Conservation (phyloP, 768 basidiomycete species). For the Dendrothele bispora region DNA sequence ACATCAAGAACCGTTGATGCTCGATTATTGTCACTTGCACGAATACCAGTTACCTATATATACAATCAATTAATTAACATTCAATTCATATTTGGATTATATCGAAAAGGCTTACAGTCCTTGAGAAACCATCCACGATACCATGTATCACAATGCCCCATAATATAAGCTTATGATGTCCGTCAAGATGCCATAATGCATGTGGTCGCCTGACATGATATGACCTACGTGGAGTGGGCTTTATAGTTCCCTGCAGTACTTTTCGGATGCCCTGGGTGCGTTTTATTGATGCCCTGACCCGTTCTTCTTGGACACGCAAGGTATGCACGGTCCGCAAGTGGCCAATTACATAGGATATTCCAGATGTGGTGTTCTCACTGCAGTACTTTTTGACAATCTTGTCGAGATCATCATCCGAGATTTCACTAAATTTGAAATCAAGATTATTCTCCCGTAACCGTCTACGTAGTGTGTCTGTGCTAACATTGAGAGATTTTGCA, state of each 20-base stretch:
- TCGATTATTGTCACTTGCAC: conserved; percentile 15
- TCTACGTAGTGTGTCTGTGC: conserved; percentile 11
- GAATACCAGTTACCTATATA: conserved; percentile 11
- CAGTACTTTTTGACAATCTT: conserved; percentile 12
- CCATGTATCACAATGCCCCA: conserved; percentile 29
- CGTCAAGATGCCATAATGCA: conserved; percentile 24
- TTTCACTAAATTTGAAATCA: background rate
- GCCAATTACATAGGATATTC: conserved; percentile 24
- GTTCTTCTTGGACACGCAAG: conserved; percentile 15
- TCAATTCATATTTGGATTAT: background rate
- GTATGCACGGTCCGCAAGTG: conserved; percentile 16
- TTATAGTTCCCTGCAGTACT: conserved; percentile 11
- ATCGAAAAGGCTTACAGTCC: conserved; percentile 17
- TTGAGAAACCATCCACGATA: conserved; percentile 27
- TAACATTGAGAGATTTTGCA: conserved; percentile 12
- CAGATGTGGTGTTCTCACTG: conserved; percentile 19
- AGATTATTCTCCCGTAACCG: conserved; percentile 1
- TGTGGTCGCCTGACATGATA: conserved; percentile 20
- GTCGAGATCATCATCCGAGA: conserved; percentile 11
- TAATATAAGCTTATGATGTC: conserved; percentile 26
- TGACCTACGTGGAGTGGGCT: conserved; percentile 6
- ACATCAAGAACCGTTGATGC: conserved; percentile 10
- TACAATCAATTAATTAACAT: background rate
- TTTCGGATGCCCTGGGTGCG: conserved; percentile 24
- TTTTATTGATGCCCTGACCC: conserved; percentile 13